Evolutionary conservation across 2,329 filamentous ascomycete genomes (phyloP), one percentile per base, ranked within the genome.

Genomic region (Hypomyces perniciosus): DNA sequence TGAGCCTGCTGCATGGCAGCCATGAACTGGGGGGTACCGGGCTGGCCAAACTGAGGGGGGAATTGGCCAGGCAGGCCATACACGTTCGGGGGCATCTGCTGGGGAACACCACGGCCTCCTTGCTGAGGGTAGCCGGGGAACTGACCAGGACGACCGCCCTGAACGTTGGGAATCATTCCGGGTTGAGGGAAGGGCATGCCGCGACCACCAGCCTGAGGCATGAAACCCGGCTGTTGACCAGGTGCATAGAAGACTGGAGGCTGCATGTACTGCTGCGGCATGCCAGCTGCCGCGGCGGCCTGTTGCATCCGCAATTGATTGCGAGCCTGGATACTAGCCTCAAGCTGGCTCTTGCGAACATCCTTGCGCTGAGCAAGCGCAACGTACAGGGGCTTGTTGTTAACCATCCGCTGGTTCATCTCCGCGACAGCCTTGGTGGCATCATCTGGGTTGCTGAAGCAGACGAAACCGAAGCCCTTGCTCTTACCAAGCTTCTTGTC

Each of bases 341-440:
- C 93, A 62, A 99, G 89, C 80, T 97, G 93, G 78, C 85, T 96
- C 84, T 96, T 96, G 74, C 93, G 91, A 65, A 99, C 92, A 74
- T 99, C 93, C 84, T 99, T 99, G 76, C 93, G 92, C 81, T 99
- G 93, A 58, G 93, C 93, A 59, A 99, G 83, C 63, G 93, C 93
- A 65, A 99, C 93, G 68, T 99, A 99, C 55, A 99, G 81, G 52
- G 93, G 93, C 84, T 99, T 99, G 76, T 82, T 83, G 71, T 91
- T 87, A 61, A 97, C 80, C 93, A 99, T 99, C 73, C 93, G 90
- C 80, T 97, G 92, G 80, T 99, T 99, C 90, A 97, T 96, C 74
- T 99, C 93, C 55, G 91, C 90, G 58, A 99, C 92, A 59, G 93
- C 93, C 84, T 97, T 97, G 76, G 92, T 96, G 59, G 93, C 93